phyloP scores from a whole-genome alignment of 106 monocot genomes.

The Vanilla planifolia region DNA sequence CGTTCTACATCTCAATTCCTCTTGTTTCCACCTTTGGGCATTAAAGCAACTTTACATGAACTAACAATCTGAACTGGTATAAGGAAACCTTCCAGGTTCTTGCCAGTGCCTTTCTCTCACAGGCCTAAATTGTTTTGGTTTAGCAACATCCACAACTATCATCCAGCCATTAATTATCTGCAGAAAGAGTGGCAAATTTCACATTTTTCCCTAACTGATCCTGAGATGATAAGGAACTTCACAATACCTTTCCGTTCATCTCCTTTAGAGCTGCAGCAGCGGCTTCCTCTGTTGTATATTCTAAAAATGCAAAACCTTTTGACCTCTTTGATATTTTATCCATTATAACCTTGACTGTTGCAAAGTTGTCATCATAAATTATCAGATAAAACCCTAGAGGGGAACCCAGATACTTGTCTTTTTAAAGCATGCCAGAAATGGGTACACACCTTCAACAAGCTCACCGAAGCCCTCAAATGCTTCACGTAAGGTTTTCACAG shows the following conservation, averaged over 20 bases:
- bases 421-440: not conserved
- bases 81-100: not conserved
- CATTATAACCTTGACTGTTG: slow-evolving; percentile 89
- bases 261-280: slow-evolving; percentile 78
- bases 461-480: slow-evolving; percentile 91
- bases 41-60: no score
- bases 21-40: no score
- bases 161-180: slow-evolving; percentile 99
- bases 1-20: no score
- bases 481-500: slow-evolving; percentile 87
- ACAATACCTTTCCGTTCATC: slow-evolving; percentile 93
- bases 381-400: not conserved
- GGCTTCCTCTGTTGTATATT: slow-evolving; percentile 89
- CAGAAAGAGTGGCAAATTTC: slow-evolving; percentile 4
- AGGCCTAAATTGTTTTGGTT: slow-evolving; percentile 41
- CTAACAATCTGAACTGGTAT: no score
- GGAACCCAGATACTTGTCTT: not conserved
- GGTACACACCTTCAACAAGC: slow-evolving; percentile 74
- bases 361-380: slow-evolving; percentile 3
- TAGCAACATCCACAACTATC: slow-evolving; percentile 95
- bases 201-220: no score
- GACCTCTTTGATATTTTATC: slow-evolving; percentile 98
- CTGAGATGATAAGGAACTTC: not conserved
- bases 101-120: not conserved
- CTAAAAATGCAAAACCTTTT: slow-evolving; percentile 93